These are phyloP conservation scores for Isabelozyma pseudorhagii DNA, from an alignment of 805 yeast species.

Conservation along the genomic window DNA sequence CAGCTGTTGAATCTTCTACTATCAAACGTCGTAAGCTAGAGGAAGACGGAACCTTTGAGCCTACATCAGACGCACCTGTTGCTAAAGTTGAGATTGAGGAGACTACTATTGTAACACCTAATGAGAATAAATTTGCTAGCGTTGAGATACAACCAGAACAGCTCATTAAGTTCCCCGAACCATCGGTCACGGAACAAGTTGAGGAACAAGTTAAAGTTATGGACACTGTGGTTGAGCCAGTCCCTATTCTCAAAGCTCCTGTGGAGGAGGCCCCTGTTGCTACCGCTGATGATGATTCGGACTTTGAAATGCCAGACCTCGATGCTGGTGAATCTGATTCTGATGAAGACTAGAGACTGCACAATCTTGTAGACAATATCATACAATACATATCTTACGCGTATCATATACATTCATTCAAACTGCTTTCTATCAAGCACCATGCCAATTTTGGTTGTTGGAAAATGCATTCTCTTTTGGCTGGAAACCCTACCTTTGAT, in stretches of 20 bases:
- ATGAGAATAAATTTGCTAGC: background rate
- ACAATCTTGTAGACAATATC: too few relatives aligned
- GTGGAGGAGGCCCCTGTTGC: background rate
- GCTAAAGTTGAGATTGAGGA: background rate
- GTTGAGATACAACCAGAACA: background rate
- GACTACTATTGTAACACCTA: background rate
- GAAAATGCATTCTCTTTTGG: too few relatives aligned
- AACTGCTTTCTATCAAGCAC: too few relatives aligned
- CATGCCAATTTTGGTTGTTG: too few relatives aligned
- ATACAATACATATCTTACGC: background rate
- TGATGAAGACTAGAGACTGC: constrained; percentile 24
- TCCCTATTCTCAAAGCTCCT: background rate
- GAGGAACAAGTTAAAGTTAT: background rate
- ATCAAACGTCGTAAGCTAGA: constrained; percentile 5
- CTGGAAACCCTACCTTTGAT: too few relatives aligned
- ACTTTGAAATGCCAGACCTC: constrained; percentile 50
- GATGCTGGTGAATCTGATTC: constrained; percentile 42
- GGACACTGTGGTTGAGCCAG: background rate
- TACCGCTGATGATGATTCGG: constrained; percentile 26
- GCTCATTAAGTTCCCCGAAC: background rate
- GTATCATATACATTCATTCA: too few relatives aligned
- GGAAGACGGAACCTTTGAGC: background rate
- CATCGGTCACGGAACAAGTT: background rate
- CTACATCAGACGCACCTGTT: background rate
- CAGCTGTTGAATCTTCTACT: constrained; percentile 37